Evolutionary conservation across 202 grass and related monocot genomes (phyloP).

Genomic region (Setaria italica): DNA sequence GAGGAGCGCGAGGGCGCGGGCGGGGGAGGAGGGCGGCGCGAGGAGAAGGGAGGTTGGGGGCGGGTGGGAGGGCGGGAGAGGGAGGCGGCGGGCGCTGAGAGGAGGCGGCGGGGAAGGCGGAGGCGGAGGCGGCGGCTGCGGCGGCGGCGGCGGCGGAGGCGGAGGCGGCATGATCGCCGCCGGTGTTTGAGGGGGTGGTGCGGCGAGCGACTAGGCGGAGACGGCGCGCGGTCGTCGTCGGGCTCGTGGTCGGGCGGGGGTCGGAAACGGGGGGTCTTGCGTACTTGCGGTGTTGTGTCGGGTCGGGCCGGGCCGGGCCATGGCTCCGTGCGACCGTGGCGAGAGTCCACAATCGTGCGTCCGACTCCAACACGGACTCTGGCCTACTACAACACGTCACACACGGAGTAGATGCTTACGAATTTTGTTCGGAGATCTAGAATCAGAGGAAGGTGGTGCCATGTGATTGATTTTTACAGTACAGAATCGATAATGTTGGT

Average conservation of each 20-base stretch:
- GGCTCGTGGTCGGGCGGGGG: not conserved
- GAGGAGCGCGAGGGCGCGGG: constrained; percentile 60
- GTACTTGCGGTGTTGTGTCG: not conserved
- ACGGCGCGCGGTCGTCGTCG: constrained; percentile 19
- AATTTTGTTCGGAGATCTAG: not conserved
- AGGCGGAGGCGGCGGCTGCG: constrained; percentile 31
- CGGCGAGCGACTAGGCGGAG: constrained; percentile 55
- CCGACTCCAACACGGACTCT: not conserved
- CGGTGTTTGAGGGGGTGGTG: constrained; percentile 51
- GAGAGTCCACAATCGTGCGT: not conserved
- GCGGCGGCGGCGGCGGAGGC: constrained; percentile 5
- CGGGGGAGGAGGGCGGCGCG: constrained; percentile 47
- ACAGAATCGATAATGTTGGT: not conserved
- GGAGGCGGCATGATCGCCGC: constrained; percentile 51
- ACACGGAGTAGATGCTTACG: not conserved
- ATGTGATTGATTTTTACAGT: not conserved
- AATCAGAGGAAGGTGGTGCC: not conserved
- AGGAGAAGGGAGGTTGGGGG: constrained; percentile 51
- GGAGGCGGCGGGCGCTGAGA: constrained; percentile 57
- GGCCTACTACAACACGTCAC: too few relatives aligned
- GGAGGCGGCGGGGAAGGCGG: constrained; percentile 35
- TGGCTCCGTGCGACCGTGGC: not conserved
- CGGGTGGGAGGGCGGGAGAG: constrained; percentile 43
- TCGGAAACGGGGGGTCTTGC: not conserved
- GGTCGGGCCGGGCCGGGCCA: not conserved